Evolutionary conservation across 2,329 filamentous ascomycete genomes (phyloP), one percentile per base, ranked within the genome.

Genomic region (Akanthomyces muscarius): DNA sequence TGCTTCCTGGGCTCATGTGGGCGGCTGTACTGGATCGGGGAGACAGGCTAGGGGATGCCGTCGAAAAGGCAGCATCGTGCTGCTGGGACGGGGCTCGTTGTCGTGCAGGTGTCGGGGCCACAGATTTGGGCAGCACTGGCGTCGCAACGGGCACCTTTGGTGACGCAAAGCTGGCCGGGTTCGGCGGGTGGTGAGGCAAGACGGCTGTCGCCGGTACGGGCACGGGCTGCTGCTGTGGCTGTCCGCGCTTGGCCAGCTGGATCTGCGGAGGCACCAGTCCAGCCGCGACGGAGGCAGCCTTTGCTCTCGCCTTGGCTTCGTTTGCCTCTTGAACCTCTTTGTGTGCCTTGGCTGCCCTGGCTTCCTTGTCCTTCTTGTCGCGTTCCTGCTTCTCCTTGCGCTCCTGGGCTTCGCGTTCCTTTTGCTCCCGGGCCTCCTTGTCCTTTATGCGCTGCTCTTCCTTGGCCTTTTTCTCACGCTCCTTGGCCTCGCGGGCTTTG

Each of bases 371-470:
- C 62, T 81, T 86, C 70, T 88, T 86, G 68, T 82, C 85, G 71
- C 84, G 78, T 66, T 85, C 83, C 66, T 83, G 88, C 67, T 88
- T 86, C 68, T 83, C 86, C 68, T 76, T 78, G 70, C 85, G 78
- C 69, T 86, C 83, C 61, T 86, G 86, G 25, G 84, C 86, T 70
- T 95, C 91, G 69, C 86, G 89, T 70, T 87, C 85, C 70, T 80
- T 84, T 71, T 84, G 85, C 70, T 95, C 91, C 44, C 86, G 87
- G 14, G 83, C 85, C 69, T 96, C 90, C 72, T 86, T 91, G 69
- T 97, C 93, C 70, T 84, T 89, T 69, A 90, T 86, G 30, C 89
- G 87, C 68, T 91, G 88, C 71, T 94, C 93, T 70, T 92, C 92
- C 75, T 90, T 93, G 66, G 87, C 86, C 76, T 89, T 94, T 78